Percentiles rank a stretch among this genome's conserved stretches.
Evolutionary conservation across 495 filamentous ascomycete genomes (phyloP).

Genomic region (Mycothermus thermophilus): DNA sequence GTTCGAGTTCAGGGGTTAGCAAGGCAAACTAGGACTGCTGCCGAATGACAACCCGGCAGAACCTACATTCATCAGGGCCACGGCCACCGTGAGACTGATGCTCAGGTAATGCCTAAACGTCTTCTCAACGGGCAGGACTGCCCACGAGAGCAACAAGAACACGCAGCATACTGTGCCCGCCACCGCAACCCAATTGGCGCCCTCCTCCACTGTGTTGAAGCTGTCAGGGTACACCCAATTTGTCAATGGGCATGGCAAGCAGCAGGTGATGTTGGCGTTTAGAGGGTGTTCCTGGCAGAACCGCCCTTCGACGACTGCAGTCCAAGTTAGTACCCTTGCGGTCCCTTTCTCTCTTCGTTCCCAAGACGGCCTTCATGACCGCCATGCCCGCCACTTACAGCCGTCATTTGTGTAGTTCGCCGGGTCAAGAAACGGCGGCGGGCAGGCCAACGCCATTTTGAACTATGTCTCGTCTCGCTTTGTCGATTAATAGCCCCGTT

Average conservation of each 20-base stretch:
- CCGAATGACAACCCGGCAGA: too few species aligned
- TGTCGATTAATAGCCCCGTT: background rate
- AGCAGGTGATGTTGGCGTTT: slow-evolving; percentile 43
- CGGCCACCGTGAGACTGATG: slow-evolving; percentile 63
- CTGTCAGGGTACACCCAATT: slow-evolving; percentile 73
- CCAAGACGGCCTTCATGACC: too few species aligned
- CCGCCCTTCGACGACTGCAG: slow-evolving; percentile 52
- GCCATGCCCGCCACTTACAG: slow-evolving; percentile 35
- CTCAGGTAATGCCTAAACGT: slow-evolving; percentile 88
- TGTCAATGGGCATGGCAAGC: slow-evolving; percentile 78
- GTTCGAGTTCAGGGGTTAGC: too few species aligned
- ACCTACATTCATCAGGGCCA: slow-evolving; percentile 66
- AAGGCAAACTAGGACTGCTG: too few species aligned
- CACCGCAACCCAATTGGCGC: slow-evolving; percentile 69
- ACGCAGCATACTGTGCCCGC: slow-evolving; percentile 53
- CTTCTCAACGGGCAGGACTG: slow-evolving; percentile 72
- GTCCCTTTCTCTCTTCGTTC: too few species aligned
- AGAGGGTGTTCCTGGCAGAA: slow-evolving; percentile 36
- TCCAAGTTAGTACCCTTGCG: slow-evolving; percentile 10
- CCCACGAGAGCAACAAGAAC: slow-evolving; percentile 72
- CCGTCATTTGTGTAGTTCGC: slow-evolving; percentile 21
- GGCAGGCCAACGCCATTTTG: slow-evolving; percentile 13
- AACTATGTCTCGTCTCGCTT: background rate
- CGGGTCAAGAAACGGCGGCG: slow-evolving; percentile 24
- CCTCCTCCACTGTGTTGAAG: slow-evolving; percentile 47